Base-by-base conservation (phyloP, 768 basidiomycete species). In the Heimioporus sp. region DNA sequence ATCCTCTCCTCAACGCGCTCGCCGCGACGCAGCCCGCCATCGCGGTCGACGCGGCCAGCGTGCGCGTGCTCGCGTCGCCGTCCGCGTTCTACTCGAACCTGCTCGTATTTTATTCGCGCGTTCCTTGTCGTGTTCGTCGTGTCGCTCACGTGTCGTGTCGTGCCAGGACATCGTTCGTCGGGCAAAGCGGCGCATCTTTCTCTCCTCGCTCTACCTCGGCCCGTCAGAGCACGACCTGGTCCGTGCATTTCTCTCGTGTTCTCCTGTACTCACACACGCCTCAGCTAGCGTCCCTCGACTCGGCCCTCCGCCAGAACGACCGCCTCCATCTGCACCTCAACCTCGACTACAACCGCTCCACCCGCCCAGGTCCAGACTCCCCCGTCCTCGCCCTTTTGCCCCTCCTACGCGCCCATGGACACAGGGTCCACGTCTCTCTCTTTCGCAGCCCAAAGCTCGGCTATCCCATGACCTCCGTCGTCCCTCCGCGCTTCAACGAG, bases 401-500 rank as follows among this genome's bases (percentile, higher is more conserved):
- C 13, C 77, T 98, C 12, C 63, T 92, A 0, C 70, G 78, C n/a
- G 75, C 81, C 36, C 90, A 87, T 68, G 87, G 86, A 0, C 70
- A 80, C 16, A 80, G 89, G 41, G 84, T 92, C 10, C 83, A 84
- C 52, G 75, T 96, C 10, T 83, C 84, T 35, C 77, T 98, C 56
- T 99, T 93, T 60, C 82, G 91, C 43, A 93, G 91, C 62, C 96
- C 97, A 0, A 89, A 83, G 46, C 77, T 98, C 28, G 78, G 83
- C 16, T 88, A 90, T 1, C 52, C 90, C 24, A 76, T 90, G 67
- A 81, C 89, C 30, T 80, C 76, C 49, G 54, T 96, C 28, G 85
- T 98, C 8, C 97, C 97, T 8, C 86, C 90, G 20, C 78, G 97
- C 48, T 97, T 92, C 71, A 96, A 99, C 61, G 97, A 99, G 72